Conservation (phyloP, 257 asterid species). For the Voacanga thouarsii region DNA sequence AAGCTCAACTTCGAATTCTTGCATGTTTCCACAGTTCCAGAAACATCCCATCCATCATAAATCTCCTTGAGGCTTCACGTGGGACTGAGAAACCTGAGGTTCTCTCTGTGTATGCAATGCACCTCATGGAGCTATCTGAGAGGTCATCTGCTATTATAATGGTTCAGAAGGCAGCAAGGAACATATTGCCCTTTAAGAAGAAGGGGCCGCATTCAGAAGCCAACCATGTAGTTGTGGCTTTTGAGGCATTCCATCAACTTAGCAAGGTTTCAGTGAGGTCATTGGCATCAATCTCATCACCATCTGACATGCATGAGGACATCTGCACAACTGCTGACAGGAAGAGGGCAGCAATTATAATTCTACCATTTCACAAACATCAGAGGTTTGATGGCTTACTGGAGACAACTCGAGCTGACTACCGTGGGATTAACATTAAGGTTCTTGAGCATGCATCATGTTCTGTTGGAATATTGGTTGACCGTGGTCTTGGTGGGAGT, state of each 20-base stretch:
- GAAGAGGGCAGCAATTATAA: constrained; percentile 42
- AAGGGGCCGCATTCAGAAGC: constrained; percentile 30
- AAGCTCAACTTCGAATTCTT: constrained; percentile 42
- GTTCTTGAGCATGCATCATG: constrained; percentile 49
- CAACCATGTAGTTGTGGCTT: constrained; percentile 49
- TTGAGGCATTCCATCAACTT: constrained; percentile 47
- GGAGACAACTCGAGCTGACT: constrained; percentile 46
- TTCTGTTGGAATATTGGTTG: constrained; percentile 51
- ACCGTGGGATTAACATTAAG: constrained; percentile 35
- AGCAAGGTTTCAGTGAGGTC: constrained; percentile 45
- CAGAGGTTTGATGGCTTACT: constrained; percentile 46
- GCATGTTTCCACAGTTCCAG: constrained; percentile 51
- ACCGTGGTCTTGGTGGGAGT: constrained; percentile 58
- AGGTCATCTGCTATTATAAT: constrained; percentile 56
- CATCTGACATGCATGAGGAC: constrained; percentile 53
- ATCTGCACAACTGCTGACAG: constrained; percentile 38
- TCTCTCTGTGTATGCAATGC: constrained; percentile 51
- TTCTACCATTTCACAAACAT: constrained; percentile 51
- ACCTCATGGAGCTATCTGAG: constrained; percentile 57
- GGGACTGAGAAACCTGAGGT: constrained; percentile 48
- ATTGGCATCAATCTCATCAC: constrained; percentile 46
- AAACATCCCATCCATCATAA: constrained; percentile 47
- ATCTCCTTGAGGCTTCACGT: constrained; percentile 55
- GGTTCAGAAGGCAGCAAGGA: constrained; percentile 53
- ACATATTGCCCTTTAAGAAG: constrained; percentile 49